A percentile compares a stretch with the other conserved stretches of the same genome.
Evolutionary conservation across 352 stramenopile genomes (phyloP).

Genomic region (Pythium dissotocum): DNA sequence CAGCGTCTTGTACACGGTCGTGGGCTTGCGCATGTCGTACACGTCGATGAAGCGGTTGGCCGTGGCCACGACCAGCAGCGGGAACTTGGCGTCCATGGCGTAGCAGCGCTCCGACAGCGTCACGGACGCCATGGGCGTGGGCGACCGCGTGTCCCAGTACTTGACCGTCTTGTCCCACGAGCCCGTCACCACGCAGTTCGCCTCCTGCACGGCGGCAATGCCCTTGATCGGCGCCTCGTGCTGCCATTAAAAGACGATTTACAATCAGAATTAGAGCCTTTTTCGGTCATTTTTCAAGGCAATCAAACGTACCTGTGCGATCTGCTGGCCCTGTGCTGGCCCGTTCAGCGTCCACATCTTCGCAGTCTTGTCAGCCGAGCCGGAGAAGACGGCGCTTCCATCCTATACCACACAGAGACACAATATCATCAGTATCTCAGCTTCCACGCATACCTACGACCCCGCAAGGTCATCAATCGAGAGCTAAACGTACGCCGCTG

Average conservation of each 20-base stretch:
- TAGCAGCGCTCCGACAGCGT: slow-evolving; percentile 94
- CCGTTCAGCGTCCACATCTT: slow-evolving; percentile 94
- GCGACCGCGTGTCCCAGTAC: slow-evolving; percentile 95
- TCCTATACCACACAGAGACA: slow-evolving; percentile 50
- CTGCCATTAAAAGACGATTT: slow-evolving; percentile 24
- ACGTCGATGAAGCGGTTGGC: slow-evolving; percentile 90
- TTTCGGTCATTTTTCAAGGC: slow-evolving; percentile 23
- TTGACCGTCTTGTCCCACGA: slow-evolving; percentile 95
- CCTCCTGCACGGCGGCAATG: slow-evolving; percentile 82
- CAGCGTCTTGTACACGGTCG: slow-evolving; percentile 87
- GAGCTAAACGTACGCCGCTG: slow-evolving; percentile 52
- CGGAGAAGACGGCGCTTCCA: slow-evolving; percentile 92
- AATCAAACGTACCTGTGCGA: slow-evolving; percentile 60
- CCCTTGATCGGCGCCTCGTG: slow-evolving; percentile 92
- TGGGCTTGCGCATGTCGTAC: slow-evolving; percentile 83
- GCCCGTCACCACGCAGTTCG: slow-evolving; percentile 92
- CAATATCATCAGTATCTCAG: slow-evolving; percentile 2
- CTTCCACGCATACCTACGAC: background rate
- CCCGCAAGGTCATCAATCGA: background rate
- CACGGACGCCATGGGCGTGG: slow-evolving; percentile 86
- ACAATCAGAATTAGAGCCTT: background rate
- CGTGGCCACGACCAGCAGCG: slow-evolving; percentile 93
- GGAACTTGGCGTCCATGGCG: slow-evolving; percentile 93
- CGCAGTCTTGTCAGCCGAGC: slow-evolving; percentile 93
- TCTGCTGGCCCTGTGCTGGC: slow-evolving; percentile 71